These are phyloP conservation scores for Trichosporon inkin DNA, from an alignment of 1,284 basidiomycete species.

Conservation along the genomic window DNA sequence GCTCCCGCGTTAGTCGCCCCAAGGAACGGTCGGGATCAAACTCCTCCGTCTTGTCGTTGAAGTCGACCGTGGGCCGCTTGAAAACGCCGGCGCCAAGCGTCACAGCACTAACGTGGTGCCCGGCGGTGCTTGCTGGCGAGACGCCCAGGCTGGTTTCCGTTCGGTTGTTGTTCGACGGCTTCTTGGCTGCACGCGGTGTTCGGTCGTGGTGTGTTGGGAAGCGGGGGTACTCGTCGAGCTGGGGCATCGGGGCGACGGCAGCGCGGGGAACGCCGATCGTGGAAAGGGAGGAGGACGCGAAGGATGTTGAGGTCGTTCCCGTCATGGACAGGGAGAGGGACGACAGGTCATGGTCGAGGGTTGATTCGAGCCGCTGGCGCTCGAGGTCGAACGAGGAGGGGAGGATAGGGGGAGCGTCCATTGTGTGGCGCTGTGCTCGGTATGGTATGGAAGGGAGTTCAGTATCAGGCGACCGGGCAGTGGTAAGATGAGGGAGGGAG, in stretches of 20 bases:
- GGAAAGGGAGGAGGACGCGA: conserved; percentile 22
- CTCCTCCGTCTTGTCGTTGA: conserved; percentile 49
- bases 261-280: conserved; percentile 26
- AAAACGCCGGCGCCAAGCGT: conserved; percentile 79
- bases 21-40: conserved; percentile 81
- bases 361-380: conserved; percentile 43
- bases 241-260: conserved; percentile 8
- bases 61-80: conserved; percentile 57
- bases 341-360: conserved; percentile 45
- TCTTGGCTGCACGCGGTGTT: conserved; percentile 15
- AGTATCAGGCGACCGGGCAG: not conserved
- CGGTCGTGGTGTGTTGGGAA: conserved; percentile 12
- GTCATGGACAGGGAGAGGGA: conserved; percentile 35
- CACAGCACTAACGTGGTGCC: conserved; percentile 77
- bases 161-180: conserved; percentile 4
- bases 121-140: conserved; percentile 66
- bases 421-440: conserved; percentile 12
- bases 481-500: not conserved
- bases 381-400: conserved; percentile 43
- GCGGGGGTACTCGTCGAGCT: conserved; percentile 7
- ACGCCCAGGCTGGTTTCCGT: conserved; percentile 21
- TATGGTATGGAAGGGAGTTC: not conserved
- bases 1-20: conserved; percentile 54
- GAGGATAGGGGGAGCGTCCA: conserved; percentile 40
- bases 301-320: conserved; percentile 22